These are phyloP conservation scores for Fusarium tricinctum DNA, from an alignment of 2,329 filamentous ascomycete species.

Conservation along the genomic window DNA sequence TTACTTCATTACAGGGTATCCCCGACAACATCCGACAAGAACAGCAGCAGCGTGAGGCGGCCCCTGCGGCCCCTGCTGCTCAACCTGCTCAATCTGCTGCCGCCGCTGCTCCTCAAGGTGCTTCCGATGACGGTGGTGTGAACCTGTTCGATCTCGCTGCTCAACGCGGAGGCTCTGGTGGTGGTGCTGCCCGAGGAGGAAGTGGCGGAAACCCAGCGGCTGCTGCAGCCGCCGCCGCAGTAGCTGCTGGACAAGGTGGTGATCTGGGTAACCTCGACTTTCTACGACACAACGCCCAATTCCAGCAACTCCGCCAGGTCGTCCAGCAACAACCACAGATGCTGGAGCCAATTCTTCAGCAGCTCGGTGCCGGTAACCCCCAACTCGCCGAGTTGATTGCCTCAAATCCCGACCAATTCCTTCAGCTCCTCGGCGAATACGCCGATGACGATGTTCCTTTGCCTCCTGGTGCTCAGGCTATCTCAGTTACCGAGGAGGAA, in stretches of 20 bases:
- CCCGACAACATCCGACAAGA: conserved; percentile 85
- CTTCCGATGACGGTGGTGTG: conserved; percentile 76
- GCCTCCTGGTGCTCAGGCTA: conserved; percentile 89
- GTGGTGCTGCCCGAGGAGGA: conserved; percentile 56
- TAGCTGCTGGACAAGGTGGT: conserved; percentile 65
- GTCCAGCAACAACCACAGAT: conserved; percentile 98
- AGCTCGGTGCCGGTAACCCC: conserved; percentile 94
- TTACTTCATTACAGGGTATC: conserved; percentile 75
- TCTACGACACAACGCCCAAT: conserved; percentile 93
- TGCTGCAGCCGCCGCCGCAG: conserved; percentile 61
- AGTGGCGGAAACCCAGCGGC: conserved; percentile 58
- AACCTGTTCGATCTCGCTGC: conserved; percentile 96
- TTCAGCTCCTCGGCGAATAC: conserved; percentile 90
- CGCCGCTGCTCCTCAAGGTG: conserved; percentile 57
- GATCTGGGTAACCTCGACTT: conserved; percentile 89
- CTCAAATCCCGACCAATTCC: conserved; percentile 91
- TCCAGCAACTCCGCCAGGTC: conserved; percentile 96
- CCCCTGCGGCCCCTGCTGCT: conserved; percentile 56
- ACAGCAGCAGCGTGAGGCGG: conserved; percentile 65
- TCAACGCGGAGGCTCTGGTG: conserved; percentile 71
- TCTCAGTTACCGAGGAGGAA: conserved; percentile 95
- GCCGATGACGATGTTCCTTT: conserved; percentile 85
- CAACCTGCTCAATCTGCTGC: conserved; percentile 57
- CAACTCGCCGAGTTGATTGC: conserved; percentile 93
- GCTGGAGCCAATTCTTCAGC: conserved; percentile 97